Evolutionary conservation across 805 yeast genomes (phyloP).

Genomic region (Metschnikowia peoriensis): DNA sequence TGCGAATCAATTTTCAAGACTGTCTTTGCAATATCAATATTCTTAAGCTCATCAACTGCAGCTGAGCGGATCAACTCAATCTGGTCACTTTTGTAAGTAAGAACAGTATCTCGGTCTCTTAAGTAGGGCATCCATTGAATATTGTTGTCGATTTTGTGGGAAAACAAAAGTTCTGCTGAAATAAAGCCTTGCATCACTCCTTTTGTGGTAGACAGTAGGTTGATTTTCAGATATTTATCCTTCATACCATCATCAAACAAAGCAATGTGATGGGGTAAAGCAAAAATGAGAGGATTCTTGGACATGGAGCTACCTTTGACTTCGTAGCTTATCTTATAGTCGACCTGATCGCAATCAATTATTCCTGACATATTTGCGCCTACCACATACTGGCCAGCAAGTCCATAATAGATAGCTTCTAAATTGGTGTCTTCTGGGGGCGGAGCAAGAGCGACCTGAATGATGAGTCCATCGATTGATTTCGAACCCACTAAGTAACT

Average conservation of each 20-base stretch:
- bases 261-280: slow-evolving; percentile 64
- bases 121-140: slow-evolving; percentile 49
- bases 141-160: slow-evolving; percentile 38
- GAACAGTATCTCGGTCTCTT: slow-evolving; percentile 25
- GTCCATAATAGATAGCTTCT: slow-evolving; percentile 52
- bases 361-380: slow-evolving; percentile 49
- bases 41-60: slow-evolving; percentile 44
- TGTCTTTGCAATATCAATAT: slow-evolving; percentile 44
- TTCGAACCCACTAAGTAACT: slow-evolving; percentile 30
- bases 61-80: slow-evolving; percentile 42
- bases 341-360: slow-evolving; percentile 44
- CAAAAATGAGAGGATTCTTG: slow-evolving; percentile 54
- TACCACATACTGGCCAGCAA: slow-evolving; percentile 68
- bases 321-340: slow-evolving; percentile 48
- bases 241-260: slow-evolving; percentile 37
- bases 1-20: slow-evolving; percentile 39
- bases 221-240: slow-evolving; percentile 39
- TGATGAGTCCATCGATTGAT: slow-evolving; percentile 40
- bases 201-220: slow-evolving; percentile 51
- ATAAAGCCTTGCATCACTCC: slow-evolving; percentile 50
- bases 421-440: slow-evolving; percentile 7
- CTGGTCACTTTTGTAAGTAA: slow-evolving; percentile 44
- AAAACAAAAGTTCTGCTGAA: slow-evolving; percentile 36
- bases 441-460: slow-evolving; percentile 55
- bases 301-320: slow-evolving; percentile 50